Conservation (phyloP, 1,139 yeast genomes). For the Pneumocystis murina region DNA sequence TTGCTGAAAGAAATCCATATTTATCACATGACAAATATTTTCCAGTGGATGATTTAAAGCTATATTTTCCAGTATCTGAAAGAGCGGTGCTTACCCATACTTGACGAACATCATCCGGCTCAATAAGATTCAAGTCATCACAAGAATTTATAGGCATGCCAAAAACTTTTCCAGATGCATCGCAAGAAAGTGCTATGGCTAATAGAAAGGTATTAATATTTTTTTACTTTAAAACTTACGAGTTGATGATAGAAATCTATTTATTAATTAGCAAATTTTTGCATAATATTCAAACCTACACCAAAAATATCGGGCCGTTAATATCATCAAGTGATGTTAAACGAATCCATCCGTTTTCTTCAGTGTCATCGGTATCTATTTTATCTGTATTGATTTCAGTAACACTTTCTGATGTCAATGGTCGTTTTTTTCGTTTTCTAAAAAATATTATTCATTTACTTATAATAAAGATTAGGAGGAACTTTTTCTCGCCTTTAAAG, state of each 20-base stretch:
- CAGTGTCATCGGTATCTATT: not conserved
- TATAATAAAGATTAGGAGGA: not conserved
- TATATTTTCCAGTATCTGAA: slow-evolving; percentile 3
- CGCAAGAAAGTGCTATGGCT: slow-evolving; percentile 8
- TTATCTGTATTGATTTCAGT: not conserved
- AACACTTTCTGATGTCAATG: not conserved
- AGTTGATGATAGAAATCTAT: not conserved
- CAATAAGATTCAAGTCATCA: not conserved
- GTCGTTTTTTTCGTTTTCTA: not conserved
- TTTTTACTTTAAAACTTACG: not conserved
- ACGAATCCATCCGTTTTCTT: not conserved
- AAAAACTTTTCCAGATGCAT: slow-evolving; percentile 9
- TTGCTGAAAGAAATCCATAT: slow-evolving; percentile 9
- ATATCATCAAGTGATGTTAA: not conserved
- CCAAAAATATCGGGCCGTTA: not conserved
- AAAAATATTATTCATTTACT: not conserved
- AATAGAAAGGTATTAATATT: not conserved
- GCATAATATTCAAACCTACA: not conserved
- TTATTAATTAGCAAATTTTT: not conserved
- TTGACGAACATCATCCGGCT: slow-evolving; percentile 12
- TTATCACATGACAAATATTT: slow-evolving; percentile 10
- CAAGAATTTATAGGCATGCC: slow-evolving; percentile 2
- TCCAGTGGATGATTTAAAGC: slow-evolving; percentile 5
- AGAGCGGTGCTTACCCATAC: slow-evolving; percentile 8
- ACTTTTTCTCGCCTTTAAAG: slow-evolving; percentile 1